Evolutionary conservation across 805 yeast genomes (phyloP), one percentile per base, ranked within the genome.

Genomic region (Hanseniaspora pseudoguilliermondii): DNA sequence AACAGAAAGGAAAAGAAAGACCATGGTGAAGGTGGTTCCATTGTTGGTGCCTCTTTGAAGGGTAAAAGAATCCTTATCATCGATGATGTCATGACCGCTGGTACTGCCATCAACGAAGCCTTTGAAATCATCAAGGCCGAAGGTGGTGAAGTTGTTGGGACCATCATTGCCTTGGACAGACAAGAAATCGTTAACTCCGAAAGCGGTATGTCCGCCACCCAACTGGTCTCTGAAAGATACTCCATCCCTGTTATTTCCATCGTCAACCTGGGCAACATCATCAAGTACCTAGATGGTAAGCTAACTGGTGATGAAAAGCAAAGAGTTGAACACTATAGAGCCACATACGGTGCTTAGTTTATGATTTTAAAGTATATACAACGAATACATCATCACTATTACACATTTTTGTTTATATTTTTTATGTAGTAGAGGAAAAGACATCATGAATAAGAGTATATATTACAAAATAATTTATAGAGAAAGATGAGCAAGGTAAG

Each of bases 1-100:
- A 91, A 91, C 76, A 82, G 98, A 70, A 93, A 91, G 73, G 96
- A 89, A 71, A 84, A 85, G 75, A 91, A 91, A 72, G 96, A 90
- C 67, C 98, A 91, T 67, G 98, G 98, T 57, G 98, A 91, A 73
- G 98, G 97, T 62, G 98, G 98, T 15, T 79, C 79, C 57, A 86
- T 91, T 63, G 97, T 93, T 43, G 98, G 98, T 39, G 81, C 85
- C 47, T 70, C 80, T 6, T 77, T 91, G 63, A 76, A 77, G 59
- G 85, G 78, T 49, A 84, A 90, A 69, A 77, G 77, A 59, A 80
- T 91, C 25, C 73, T 93, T 64, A 86, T 93, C 64, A 88, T 91
- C 59, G 98, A 93, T 69, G 98, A 91, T 65, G 97, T 93, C 44
- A 90, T 91, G 83, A 91, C 97, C 58, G 97, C 97, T 1, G 98